A percentile compares a stretch with the other conserved stretches of the same genome.
Conservation (phyloP, 208 protist genomes). For the Wallacemonas sp. region DNA sequence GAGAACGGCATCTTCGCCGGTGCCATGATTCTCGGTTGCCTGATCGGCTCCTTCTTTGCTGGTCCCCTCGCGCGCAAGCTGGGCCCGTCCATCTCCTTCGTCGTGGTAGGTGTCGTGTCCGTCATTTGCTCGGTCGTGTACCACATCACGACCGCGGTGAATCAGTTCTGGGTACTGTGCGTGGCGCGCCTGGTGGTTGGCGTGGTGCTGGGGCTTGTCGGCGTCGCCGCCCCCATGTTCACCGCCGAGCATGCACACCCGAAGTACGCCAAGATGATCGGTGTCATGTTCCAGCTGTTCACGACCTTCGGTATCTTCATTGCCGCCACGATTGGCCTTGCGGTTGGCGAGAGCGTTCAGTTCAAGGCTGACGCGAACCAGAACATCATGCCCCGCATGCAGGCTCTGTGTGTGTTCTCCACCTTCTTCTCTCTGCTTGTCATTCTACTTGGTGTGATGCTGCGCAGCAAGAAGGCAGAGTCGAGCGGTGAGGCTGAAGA, state of each 20-base stretch:
- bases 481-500: slow-evolving; percentile 7
- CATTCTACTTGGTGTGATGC: slow-evolving; percentile 39
- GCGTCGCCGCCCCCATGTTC: slow-evolving; percentile 74
- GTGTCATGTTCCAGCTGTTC: slow-evolving; percentile 81
- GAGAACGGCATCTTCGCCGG: slow-evolving; percentile 79
- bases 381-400: slow-evolving; percentile 54
- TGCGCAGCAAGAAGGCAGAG: slow-evolving; percentile 13
- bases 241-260: slow-evolving; percentile 62
- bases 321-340: slow-evolving; percentile 63
- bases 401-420: slow-evolving; percentile 65
- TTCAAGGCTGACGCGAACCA: slow-evolving; percentile 27
- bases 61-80: slow-evolving; percentile 35
- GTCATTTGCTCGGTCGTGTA: slow-evolving; percentile 56
- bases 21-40: slow-evolving; percentile 77
- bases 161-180: slow-evolving; percentile 72
- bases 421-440: slow-evolving; percentile 56
- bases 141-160: slow-evolving; percentile 40
- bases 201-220: slow-evolving; percentile 59
- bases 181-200: slow-evolving; percentile 75
- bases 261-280: slow-evolving; percentile 53
- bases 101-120: slow-evolving; percentile 51
- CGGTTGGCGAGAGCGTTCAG: slow-evolving; percentile 41
- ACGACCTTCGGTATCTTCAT: slow-evolving; percentile 83
- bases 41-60: slow-evolving; percentile 74
- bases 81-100: slow-evolving; percentile 58